phyloP scores from a whole-genome alignment of 2,329 filamentous ascomycete genomes.

The Alternaria sp. region DNA sequence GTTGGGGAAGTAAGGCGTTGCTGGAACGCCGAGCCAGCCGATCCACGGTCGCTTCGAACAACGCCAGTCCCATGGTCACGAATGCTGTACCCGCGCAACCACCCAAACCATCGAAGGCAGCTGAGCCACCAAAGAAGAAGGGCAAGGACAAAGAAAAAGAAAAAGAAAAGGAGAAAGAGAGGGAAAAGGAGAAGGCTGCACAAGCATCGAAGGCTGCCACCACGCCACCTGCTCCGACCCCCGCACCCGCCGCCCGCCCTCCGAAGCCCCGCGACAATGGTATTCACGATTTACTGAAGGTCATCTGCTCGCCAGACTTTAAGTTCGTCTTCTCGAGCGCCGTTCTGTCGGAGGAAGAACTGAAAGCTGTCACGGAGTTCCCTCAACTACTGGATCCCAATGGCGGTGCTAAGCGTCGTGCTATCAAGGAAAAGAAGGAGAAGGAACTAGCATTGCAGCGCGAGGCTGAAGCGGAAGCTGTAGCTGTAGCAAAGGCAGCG shows the following conservation, averaged over 20 bases:
- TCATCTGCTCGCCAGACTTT: slow-evolving; percentile 54
- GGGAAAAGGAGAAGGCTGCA: slow-evolving; percentile 30
- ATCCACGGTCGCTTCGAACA: slow-evolving; percentile 78
- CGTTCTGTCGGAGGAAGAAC: slow-evolving; percentile 52
- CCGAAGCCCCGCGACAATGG: slow-evolving; percentile 30
- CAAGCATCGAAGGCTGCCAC: slow-evolving; percentile 37
- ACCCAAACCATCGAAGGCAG: slow-evolving; percentile 37
- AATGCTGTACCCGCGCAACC: slow-evolving; percentile 52
- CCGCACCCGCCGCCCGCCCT: slow-evolving; percentile 19
- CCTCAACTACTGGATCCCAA: slow-evolving; percentile 83
- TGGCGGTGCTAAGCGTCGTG: slow-evolving; percentile 81
- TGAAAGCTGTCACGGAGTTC: slow-evolving; percentile 62
- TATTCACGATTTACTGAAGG: slow-evolving; percentile 49
- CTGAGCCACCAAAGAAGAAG: slow-evolving; percentile 40
- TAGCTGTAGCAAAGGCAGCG: slow-evolving; percentile 53
- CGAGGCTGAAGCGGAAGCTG: slow-evolving; percentile 60
- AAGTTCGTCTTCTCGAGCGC: slow-evolving; percentile 60
- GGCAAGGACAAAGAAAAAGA: slow-evolving; percentile 35
- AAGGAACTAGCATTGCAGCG: slow-evolving; percentile 59
- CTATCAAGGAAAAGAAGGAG: slow-evolving; percentile 72
- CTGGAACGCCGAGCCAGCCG: slow-evolving; percentile 76
- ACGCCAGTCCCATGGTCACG: slow-evolving; percentile 76
- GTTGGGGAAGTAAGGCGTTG: slow-evolving; percentile 80
- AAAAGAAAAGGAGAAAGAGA: slow-evolving; percentile 30
- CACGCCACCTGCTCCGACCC: slow-evolving; percentile 23